Evolutionary conservation across 2,329 filamentous ascomycete genomes (phyloP).

Genomic region (Fusarium metavorans): DNA sequence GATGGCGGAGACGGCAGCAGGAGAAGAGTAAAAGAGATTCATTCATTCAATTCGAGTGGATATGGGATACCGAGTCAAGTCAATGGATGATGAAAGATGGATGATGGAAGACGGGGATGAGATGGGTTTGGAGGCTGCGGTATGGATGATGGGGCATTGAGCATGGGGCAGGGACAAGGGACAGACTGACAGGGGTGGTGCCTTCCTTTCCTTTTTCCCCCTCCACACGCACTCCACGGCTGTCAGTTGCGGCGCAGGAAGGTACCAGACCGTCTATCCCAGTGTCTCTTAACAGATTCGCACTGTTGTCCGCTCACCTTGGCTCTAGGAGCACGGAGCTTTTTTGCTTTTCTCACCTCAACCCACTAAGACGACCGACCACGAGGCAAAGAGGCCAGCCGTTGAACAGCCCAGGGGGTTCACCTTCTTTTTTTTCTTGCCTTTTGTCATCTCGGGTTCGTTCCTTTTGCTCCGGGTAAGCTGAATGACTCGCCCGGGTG

Average conservation of each 20-base stretch:
- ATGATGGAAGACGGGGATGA: constrained; percentile 29
- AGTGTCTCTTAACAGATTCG: background rate
- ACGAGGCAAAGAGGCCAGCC: constrained; percentile 17
- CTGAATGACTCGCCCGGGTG: constrained; percentile 27
- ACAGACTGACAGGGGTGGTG: constrained; percentile 25
- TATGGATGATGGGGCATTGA: constrained; percentile 43
- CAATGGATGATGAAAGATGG: constrained; percentile 33
- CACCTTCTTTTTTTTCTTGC: background rate
- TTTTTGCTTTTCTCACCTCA: constrained; percentile 14
- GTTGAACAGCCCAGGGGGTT: constrained; percentile 17
- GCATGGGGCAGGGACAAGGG: constrained; percentile 45
- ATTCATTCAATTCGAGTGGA: constrained; percentile 15
- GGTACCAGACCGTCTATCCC: constrained; percentile 8
- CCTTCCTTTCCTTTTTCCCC: constrained; percentile 26
- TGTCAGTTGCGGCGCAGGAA: constrained; percentile 40
- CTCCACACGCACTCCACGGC: constrained; percentile 26
- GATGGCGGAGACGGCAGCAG: constrained; percentile 10
- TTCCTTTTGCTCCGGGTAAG: background rate
- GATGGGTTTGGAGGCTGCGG: constrained; percentile 23
- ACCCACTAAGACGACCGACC: background rate
- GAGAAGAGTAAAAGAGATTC: background rate
- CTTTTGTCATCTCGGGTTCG: background rate
- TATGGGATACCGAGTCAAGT: constrained; percentile 9
- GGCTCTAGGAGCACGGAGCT: constrained; percentile 3
- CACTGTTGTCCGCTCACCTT: background rate